Evolutionary conservation across 2,329 filamentous ascomycete genomes (phyloP), one percentile per base, ranked within the genome.

Genomic region (Periconia sp.): DNA sequence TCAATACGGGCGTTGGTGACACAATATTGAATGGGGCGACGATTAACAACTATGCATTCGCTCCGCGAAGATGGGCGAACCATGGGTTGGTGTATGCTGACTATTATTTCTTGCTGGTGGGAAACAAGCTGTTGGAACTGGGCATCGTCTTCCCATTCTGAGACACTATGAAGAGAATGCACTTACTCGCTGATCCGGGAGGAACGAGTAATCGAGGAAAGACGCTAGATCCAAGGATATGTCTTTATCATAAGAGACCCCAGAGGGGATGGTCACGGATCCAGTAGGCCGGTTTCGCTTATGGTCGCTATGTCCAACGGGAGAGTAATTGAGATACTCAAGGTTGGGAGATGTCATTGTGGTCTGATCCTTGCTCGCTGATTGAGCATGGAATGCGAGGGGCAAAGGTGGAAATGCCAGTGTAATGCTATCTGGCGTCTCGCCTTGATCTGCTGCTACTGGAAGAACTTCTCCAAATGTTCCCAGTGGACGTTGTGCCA

Each of bases 51-150:
- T 71, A 66, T 28, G 61, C 73, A 44, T 68, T 64, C 44, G 71
- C 71, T 5, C 69, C 63, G 3, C 59, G 66, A n/a, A 52, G 65
- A n/a, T 74, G 68, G 67, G 68, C 70, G 0, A 56, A 75, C 34
- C 72, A 74, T 46, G 72, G 72, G 0, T 43, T 76, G 9, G 72
- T 76, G 0, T 76, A 76, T 43, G 73, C 72, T 0, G 73, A 76
- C 40, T 76, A 76, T 50, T 75, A 68, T 38, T 73, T 75, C 25
- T 39, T 76, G 11, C 41, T 73, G 16, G 50, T 72, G 1, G 73
- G 73, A 2, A 76, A 76, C 37, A 57, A 65, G 25, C 46, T 77
- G 15, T 37, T 76, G n/a, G 36, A 54, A 15, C 49, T 56, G 50
- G 53, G 48, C 18, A 19, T 42, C n/a, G 13, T 33, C 23, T 19